Base-by-base conservation (phyloP, 192 early-diverging fungal genomes). In the Umbelopsis ramanniana region DNA sequence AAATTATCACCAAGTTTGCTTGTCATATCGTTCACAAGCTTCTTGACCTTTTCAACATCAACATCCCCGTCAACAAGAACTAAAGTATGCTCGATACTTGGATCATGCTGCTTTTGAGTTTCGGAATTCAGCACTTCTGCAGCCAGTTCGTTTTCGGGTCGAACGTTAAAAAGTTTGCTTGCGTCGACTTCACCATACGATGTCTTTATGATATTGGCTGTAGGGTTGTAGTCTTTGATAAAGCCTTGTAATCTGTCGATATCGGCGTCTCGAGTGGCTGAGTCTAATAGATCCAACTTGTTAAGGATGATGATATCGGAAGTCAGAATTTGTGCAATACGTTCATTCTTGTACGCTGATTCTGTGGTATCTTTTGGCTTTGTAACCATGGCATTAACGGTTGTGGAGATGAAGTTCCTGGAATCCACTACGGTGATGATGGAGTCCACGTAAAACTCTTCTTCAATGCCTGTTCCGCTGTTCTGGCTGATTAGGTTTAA, bases 401-500 rank as follows among this genome's bases (percentile, higher is more conserved):
- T 52, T 40, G 46, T 52, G 0, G 48, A 40, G 12, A 70, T 24
- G 50, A 54, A 70, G 22, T 22, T 47, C 15, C 53, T 52, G 29
- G 69, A 52, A 14, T 70, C 69, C 21, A 70, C 69, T 3, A 70
- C 69, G 15, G 69, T 70, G 46, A 70, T 24, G 48, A 70, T 70
- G 11, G 50, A 52, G 15, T 70, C 69, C 2, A 70, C 69, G 50
- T 70, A 70, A 24, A 54, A 70, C n/a, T 52, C 48, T 40, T 70
- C 48, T 35, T 54, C 35, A n/a, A 70, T 54, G 22, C 53, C 69
- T 7, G 57, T 37, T 29, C 57, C 57, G n/a, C 40, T 54, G 50
- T 35, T 37, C 52, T 70, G 29, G 26, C 53, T 52, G 21, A 70
- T 54, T 22, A 70, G 24, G 11, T 54, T 70, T 29, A 70, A 54